Evolutionary conservation across 352 stramenopile species (phyloP).

Genomic region (Plasmopara halstedii): DNA sequence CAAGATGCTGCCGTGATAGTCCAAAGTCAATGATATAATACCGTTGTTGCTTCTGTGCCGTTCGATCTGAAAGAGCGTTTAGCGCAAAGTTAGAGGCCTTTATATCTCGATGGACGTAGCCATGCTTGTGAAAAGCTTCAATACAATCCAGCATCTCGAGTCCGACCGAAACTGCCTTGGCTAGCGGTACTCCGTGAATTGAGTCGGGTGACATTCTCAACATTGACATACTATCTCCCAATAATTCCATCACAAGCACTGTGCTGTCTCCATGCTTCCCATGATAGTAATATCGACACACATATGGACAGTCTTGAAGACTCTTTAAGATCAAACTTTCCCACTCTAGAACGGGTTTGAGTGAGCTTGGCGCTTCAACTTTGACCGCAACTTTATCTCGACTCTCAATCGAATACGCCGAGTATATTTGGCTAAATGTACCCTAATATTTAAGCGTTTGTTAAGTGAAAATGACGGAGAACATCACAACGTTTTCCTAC

Average conservation of each 20-base stretch:
- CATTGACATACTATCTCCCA: constrained; percentile 87
- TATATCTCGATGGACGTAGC: constrained; percentile 85
- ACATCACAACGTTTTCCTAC: constrained; percentile 14
- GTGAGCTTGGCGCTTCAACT: constrained; percentile 73
- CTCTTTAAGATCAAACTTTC: constrained; percentile 83
- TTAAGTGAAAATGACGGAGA: constrained; percentile 4
- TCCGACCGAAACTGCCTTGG: constrained; percentile 62
- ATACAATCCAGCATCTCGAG: constrained; percentile 86
- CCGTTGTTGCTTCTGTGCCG: constrained; percentile 34
- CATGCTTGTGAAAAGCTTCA: constrained; percentile 76
- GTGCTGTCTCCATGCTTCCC: constrained; percentile 82
- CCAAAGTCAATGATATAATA: constrained; percentile 86
- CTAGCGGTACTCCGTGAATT: constrained; percentile 66
- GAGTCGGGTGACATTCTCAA: constrained; percentile 70
- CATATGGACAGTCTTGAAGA: constrained; percentile 73
- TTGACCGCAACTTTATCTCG: constrained; percentile 78
- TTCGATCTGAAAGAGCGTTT: constrained; percentile 29
- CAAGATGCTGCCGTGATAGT: constrained; percentile 68
- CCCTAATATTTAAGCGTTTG: constrained; percentile 24
- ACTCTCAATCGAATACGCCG: constrained; percentile 68
- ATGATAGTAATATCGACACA: constrained; percentile 82
- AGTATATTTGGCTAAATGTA: constrained; percentile 87
- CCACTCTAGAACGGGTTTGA: constrained; percentile 86
- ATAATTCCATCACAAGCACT: constrained; percentile 83
- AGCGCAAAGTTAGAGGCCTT: constrained; percentile 87